Conservation (phyloP, 495 filamentous ascomycete genomes). For the Xylaria telfairii region DNA sequence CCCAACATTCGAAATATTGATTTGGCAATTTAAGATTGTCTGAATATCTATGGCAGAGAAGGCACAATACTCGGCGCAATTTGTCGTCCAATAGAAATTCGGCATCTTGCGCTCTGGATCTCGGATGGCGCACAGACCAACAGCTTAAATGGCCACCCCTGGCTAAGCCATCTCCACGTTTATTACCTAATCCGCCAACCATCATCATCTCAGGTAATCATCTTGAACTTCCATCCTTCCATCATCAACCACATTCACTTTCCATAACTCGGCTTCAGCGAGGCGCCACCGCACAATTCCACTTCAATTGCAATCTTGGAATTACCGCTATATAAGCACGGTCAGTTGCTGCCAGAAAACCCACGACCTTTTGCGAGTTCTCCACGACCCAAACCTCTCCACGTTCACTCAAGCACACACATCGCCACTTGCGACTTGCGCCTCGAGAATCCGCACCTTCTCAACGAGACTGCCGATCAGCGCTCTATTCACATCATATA, state of each 20-base stretch:
- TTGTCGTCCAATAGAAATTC: slow-evolving; percentile 21
- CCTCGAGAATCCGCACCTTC: not conserved
- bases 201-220: slow-evolving; percentile 16
- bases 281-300: not conserved
- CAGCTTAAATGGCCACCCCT: slow-evolving; percentile 8
- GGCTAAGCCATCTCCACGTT: not conserved
- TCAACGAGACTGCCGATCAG: not conserved
- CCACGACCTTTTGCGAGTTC: not conserved
- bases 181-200: slow-evolving; percentile 24
- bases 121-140: slow-evolving; percentile 16
- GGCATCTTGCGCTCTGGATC: not conserved
- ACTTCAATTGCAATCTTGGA: not conserved
- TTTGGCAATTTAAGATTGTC: not conserved
- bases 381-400: not conserved
- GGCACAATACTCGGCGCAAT: too few species aligned
- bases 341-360: not conserved
- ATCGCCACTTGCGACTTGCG: slow-evolving; percentile 15
- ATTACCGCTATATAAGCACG: not conserved
- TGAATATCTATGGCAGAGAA: too few species aligned
- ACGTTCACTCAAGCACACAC: not conserved
- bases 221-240: slow-evolving; percentile 18
- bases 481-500: not conserved
- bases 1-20: not conserved
- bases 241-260: slow-evolving; percentile 21
- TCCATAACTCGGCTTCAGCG: slow-evolving; percentile 1